A percentile compares a stretch with the other conserved stretches of the same genome.
Conservation (phyloP, 805 yeast species). For the Isabelozyma rhagii region DNA sequence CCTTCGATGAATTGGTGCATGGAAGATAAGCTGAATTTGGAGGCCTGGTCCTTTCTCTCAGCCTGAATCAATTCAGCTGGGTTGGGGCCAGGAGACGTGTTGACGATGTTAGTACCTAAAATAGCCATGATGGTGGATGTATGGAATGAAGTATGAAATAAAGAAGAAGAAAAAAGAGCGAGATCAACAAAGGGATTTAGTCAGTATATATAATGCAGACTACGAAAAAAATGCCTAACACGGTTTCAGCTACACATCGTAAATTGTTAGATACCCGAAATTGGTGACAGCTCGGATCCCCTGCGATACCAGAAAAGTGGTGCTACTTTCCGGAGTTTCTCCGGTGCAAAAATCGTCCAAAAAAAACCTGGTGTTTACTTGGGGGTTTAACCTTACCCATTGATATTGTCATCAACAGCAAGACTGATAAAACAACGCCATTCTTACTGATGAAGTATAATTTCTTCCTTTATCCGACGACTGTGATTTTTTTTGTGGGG, state of each 20-base stretch:
- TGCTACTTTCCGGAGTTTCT: no score
- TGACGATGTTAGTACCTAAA: constrained; percentile 7
- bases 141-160: background rate
- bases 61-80: constrained; percentile 22
- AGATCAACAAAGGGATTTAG: no score
- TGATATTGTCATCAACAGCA: background rate
- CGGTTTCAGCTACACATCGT: no score
- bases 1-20: constrained; percentile 40
- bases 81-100: constrained; percentile 19
- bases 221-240: no score
- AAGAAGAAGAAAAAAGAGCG: background rate
- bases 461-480: background rate
- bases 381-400: no score
- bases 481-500: background rate
- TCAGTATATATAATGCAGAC: no score
- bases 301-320: no score
- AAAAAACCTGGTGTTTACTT: no score
- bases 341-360: no score
- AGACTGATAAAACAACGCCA: background rate
- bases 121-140: background rate
- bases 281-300: no score
- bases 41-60: constrained; percentile 20
- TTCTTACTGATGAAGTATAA: background rate
- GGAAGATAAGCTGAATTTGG: constrained; percentile 22
- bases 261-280: no score